Evolutionary conservation across 768 basidiomycete species (phyloP), one percentile per base, ranked within the genome.

Genomic region (Lactarius psammicola): DNA sequence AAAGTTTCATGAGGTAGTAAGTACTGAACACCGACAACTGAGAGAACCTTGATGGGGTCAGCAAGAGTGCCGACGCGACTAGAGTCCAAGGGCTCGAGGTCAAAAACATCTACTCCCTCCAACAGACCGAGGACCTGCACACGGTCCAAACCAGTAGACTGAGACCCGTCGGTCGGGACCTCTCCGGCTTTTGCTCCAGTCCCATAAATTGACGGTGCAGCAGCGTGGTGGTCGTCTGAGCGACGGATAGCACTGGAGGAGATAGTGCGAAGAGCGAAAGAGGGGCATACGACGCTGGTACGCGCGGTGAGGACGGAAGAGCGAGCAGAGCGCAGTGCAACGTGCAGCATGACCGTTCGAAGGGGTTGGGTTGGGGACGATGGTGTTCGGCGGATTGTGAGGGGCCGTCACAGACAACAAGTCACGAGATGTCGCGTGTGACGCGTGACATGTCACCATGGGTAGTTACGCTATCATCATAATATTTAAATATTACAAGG

Each of bases 81-180:
- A 62, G 94, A 79, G 74, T 94, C 89, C 69, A 97, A 82, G 38
- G 94, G 90, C 65, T 85, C 83, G 74, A 88, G 83, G 76, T 98
- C 94, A 79, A 99, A 99, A 59, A 94, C 85, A 53, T 92, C 88
- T 60, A 94, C 79, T 62, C 95, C 95, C 76, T 94, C 87, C 73
- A 94, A 80, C 68, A 94, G 88, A 73, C 90, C 94, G 60, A 98
- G 79, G 57, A 97, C 80, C 78, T 99, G 93, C 74, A 97, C 86
- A 78, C 96, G 93, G 78, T 98, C 95, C 62, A 98, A 82, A 86
- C 96, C 96, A 71, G 96, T 99, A 18, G 95, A 86, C 79, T 99
- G 96, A 69, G 91, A 85, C 69, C 88, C 81, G 78, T 94, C 92
- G 65, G 90, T 90, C 60, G 94, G 88, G 69, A 94, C 85, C 71